Percentiles rank a stretch among this genome's conserved stretches.
Conservation (phyloP, 2,329 filamentous ascomycete species). For the Raffaelea deltoideospora region DNA sequence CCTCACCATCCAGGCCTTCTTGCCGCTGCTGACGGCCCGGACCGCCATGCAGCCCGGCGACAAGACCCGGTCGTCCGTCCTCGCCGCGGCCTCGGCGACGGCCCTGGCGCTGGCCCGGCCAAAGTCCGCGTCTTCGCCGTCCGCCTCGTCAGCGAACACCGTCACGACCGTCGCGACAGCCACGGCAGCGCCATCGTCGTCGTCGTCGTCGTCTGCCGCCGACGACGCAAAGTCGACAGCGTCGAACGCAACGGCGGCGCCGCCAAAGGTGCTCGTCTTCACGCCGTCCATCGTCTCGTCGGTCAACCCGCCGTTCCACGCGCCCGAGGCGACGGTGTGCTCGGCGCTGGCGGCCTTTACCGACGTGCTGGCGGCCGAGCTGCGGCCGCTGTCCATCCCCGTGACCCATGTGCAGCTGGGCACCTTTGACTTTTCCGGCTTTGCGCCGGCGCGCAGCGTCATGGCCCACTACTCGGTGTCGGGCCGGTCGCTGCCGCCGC, state of each 20-base stretch:
- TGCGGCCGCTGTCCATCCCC: slow-evolving; percentile 58
- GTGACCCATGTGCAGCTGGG: slow-evolving; percentile 84
- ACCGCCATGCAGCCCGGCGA: slow-evolving; percentile 25
- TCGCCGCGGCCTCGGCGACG: slow-evolving; percentile 3
- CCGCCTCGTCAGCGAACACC: slow-evolving; percentile 3
- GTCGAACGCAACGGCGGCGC: slow-evolving; percentile 2
- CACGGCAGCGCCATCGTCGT: slow-evolving; percentile 21
- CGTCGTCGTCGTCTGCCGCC: slow-evolving; percentile 25
- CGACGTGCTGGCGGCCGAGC: slow-evolving; percentile 63
- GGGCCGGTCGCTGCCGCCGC: slow-evolving; percentile 22
- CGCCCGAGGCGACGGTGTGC: slow-evolving; percentile 73
- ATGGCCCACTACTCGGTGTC: slow-evolving; percentile 6
- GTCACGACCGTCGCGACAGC: slow-evolving; percentile 13
- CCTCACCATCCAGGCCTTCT: slow-evolving; percentile 73
- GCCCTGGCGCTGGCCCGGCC: slow-evolving; percentile 1
- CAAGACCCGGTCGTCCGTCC: slow-evolving; percentile 12
- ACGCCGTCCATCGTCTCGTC: slow-evolving; percentile 71
- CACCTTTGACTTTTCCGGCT: slow-evolving; percentile 69
- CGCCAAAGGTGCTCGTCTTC: slow-evolving; percentile 58
- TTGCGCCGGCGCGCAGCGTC: slow-evolving; percentile 28
- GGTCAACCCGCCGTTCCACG: slow-evolving; percentile 65
- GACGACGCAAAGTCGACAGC: not conserved
- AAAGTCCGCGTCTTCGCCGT: not conserved
- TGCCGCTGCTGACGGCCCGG: slow-evolving; percentile 58
- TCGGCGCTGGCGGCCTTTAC: slow-evolving; percentile 79